phyloP scores from a whole-genome alignment of 371 early-diverging fungal species.

The Choanephora cucurbitarum region DNA sequence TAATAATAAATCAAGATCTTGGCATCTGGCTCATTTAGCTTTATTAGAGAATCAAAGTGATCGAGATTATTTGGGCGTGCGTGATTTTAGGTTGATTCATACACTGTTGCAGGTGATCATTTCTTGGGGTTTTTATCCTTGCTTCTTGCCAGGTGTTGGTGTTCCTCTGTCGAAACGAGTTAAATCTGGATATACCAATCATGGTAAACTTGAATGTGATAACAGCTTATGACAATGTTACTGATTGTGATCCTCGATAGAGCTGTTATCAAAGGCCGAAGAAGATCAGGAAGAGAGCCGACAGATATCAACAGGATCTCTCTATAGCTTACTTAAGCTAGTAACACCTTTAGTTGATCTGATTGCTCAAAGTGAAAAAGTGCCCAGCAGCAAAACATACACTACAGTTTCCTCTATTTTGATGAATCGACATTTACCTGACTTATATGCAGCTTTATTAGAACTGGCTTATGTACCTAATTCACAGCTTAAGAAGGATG shows the following conservation, averaged over 20 bases:
- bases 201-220: slow-evolving; percentile 25
- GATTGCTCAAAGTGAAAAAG: slow-evolving; percentile 22
- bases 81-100: slow-evolving; percentile 64
- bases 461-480: slow-evolving; percentile 69
- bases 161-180: slow-evolving; percentile 65
- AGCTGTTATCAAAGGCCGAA: slow-evolving; percentile 22
- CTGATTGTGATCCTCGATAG: slow-evolving; percentile 14
- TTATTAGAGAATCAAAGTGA: slow-evolving; percentile 21
- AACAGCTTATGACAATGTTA: not conserved
- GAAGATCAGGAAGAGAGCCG: slow-evolving; percentile 7
- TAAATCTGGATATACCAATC: slow-evolving; percentile 52
- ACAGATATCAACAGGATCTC: slow-evolving; percentile 5
- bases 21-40: too few relatives aligned
- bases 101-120: slow-evolving; percentile 67
- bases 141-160: slow-evolving; percentile 66
- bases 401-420: slow-evolving; percentile 65
- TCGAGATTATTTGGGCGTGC: slow-evolving; percentile 57
- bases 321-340: slow-evolving; percentile 8
- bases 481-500: slow-evolving; percentile 25
- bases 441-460: slow-evolving; percentile 67
- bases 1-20: too few relatives aligned
- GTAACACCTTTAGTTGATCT: slow-evolving; percentile 31
- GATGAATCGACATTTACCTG: slow-evolving; percentile 57
- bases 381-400: slow-evolving; percentile 35
- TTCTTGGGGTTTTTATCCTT: slow-evolving; percentile 73